These are phyloP conservation scores for Anthracocystis panici-leucophaei DNA, from an alignment of 1,284 basidiomycete genomes.

Conservation along the genomic window DNA sequence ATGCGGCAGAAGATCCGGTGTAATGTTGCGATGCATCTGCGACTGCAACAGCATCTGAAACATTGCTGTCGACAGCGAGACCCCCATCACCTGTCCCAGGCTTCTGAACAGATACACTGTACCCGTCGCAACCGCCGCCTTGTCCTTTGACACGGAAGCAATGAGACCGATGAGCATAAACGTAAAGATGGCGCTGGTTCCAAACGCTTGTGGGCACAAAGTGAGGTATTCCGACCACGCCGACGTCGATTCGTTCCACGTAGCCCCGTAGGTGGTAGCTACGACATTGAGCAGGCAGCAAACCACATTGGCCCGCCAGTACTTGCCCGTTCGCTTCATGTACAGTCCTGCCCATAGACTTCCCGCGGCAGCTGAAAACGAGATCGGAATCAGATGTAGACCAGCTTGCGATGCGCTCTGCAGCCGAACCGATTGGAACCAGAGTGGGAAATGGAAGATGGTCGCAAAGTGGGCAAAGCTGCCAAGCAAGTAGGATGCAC, in stretches of 20 bases:
- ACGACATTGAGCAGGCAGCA: constrained; percentile 70
- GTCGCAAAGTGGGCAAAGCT: constrained; percentile 36
- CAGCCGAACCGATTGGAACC: constrained; percentile 85
- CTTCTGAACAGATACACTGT: constrained; percentile 81
- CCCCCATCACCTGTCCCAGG: constrained; percentile 83
- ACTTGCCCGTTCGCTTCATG: constrained; percentile 83
- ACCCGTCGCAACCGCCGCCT: constrained; percentile 82
- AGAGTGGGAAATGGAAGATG: constrained; percentile 81
- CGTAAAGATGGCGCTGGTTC: constrained; percentile 80
- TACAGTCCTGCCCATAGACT: constrained; percentile 83
- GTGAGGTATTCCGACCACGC: constrained; percentile 76
- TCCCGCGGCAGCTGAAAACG: constrained; percentile 78
- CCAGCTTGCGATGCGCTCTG: constrained; percentile 79
- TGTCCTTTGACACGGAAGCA: constrained; percentile 38
- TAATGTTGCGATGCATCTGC: constrained; percentile 77
- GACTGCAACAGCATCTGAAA: constrained; percentile 79
- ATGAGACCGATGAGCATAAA: constrained; percentile 77
- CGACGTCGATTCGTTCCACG: constrained; percentile 73
- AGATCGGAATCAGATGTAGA: constrained; percentile 82
- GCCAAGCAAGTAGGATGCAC: constrained; percentile 41
- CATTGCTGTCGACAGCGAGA: constrained; percentile 80
- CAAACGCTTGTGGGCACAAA: constrained; percentile 74
- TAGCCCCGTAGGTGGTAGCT: constrained; percentile 20
- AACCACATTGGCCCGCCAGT: constrained; percentile 78
- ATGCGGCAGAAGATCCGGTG: constrained; percentile 73